Percentiles rank a stretch among this genome's conserved stretches.
These are phyloP conservation scores for Alternaria triticimaculans DNA, from an alignment of 2,329 filamentous ascomycete genomes.

Conservation along the genomic window DNA sequence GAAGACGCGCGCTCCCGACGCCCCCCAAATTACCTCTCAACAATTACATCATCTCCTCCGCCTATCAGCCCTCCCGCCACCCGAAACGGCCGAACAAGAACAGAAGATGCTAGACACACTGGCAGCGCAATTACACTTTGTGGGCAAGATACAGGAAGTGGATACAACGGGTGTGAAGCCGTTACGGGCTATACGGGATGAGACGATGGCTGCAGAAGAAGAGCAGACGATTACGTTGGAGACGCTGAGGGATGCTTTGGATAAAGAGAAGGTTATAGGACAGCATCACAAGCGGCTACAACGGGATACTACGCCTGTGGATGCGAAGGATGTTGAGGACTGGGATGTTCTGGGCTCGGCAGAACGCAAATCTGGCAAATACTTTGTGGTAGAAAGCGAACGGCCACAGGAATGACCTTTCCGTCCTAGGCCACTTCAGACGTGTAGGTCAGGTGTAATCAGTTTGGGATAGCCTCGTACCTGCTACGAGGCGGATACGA, in stretches of 20 bases:
- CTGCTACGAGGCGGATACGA: no score
- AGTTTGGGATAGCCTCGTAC: not conserved
- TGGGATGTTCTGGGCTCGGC: slow-evolving; percentile 76
- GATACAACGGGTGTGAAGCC: slow-evolving; percentile 77
- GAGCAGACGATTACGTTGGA: slow-evolving; percentile 67
- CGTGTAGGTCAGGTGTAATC: not conserved
- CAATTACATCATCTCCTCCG: slow-evolving; percentile 85
- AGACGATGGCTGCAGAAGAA: slow-evolving; percentile 64
- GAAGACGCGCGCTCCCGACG: slow-evolving; percentile 33
- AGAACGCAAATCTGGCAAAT: slow-evolving; percentile 70
- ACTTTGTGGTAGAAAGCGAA: slow-evolving; percentile 76
- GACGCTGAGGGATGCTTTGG: slow-evolving; percentile 63
- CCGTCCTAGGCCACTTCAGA: not conserved
- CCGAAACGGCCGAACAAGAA: slow-evolving; percentile 68
- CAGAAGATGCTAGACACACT: slow-evolving; percentile 74
- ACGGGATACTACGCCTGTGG: slow-evolving; percentile 51
- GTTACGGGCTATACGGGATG: slow-evolving; percentile 80
- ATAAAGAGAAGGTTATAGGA: slow-evolving; percentile 67
- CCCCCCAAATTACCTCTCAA: slow-evolving; percentile 63
- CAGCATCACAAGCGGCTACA: slow-evolving; percentile 58
- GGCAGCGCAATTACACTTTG: slow-evolving; percentile 84
- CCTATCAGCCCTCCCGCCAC: slow-evolving; percentile 83
- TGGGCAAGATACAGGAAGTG: slow-evolving; percentile 82
- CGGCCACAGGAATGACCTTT: slow-evolving; percentile 44
- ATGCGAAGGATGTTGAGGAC: slow-evolving; percentile 59